Conservation (phyloP, 371 early-diverging fungal species). For the Capniomyces stellatus region DNA sequence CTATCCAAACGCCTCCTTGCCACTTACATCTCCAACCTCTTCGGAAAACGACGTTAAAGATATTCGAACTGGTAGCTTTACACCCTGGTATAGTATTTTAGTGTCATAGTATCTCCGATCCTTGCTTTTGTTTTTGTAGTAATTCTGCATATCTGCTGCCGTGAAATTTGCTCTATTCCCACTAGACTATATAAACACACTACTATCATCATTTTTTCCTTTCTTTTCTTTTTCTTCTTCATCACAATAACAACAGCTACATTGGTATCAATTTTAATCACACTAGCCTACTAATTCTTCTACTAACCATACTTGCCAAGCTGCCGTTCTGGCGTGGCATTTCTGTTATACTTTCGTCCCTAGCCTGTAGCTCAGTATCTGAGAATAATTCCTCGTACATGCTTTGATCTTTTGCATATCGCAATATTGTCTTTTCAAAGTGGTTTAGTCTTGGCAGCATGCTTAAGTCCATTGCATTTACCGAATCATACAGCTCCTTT, state of each 20-base stretch:
- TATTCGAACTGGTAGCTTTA: constrained; percentile 67
- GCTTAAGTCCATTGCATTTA: constrained; percentile 72
- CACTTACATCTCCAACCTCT: constrained; percentile 65
- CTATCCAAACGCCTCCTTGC: no score
- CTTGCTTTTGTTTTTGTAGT: constrained; percentile 47
- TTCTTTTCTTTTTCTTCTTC: neutral
- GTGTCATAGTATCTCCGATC: constrained; percentile 77
- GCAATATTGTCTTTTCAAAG: constrained; percentile 53
- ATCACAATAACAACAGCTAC: neutral
- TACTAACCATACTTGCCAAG: no score
- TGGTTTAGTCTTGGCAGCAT: constrained; percentile 58
- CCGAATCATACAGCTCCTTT: constrained; percentile 53
- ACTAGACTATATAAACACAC: constrained; percentile 27
- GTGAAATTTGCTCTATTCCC: constrained; percentile 5
- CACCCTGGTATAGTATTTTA: constrained; percentile 55
- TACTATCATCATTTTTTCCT: neutral
- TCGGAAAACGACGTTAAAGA: constrained; percentile 67
- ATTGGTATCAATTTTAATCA: neutral
- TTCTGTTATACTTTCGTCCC: no score
- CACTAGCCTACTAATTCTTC: no score
- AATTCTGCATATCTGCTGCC: no score
- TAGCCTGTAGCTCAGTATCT: no score
- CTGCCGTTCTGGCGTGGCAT: no score
- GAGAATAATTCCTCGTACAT: constrained; percentile 72
- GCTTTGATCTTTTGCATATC: constrained; percentile 57